Percentiles rank a stretch among this genome's conserved stretches.
Conservation (phyloP, 139 green algal species). For the Chlorella sp. region DNA sequence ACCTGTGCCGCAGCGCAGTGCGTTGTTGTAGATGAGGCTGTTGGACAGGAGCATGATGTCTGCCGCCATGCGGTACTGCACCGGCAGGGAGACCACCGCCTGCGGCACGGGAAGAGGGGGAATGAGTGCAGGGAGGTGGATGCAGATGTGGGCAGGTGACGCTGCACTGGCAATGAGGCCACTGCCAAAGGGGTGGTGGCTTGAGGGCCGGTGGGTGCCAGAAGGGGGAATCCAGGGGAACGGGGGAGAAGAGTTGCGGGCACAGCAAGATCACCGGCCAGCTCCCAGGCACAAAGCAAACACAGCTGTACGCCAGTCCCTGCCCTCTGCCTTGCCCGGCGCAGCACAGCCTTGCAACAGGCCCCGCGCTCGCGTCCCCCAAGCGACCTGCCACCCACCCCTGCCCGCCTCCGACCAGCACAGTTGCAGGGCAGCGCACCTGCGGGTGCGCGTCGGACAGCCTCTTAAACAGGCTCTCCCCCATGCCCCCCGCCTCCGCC, state of each 20-base stretch:
- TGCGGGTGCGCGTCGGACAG: conserved; percentile 87
- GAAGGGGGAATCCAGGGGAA: neutral
- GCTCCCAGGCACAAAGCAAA: too few relatives aligned
- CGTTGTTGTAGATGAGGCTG: conserved; percentile 83
- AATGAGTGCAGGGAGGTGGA: neutral
- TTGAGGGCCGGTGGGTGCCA: neutral
- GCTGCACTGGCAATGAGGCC: conserved; percentile 80
- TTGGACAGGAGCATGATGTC: conserved; percentile 91
- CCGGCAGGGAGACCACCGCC: conserved; percentile 66
- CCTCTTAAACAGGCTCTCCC: conserved; percentile 80
- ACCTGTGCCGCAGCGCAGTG: conserved; percentile 70
- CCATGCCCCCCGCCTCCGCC: conserved; percentile 75
- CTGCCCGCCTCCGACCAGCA: neutral
- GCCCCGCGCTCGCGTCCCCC: neutral
- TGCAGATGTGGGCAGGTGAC: conserved; percentile 79
- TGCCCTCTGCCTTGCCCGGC: neutral
- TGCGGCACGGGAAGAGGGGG: conserved; percentile 19
- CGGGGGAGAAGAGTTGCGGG: neutral
- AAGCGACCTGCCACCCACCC: too few relatives aligned
- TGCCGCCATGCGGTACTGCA: conserved; percentile 95
- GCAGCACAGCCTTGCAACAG: neutral
- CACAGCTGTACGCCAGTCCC: too few relatives aligned
- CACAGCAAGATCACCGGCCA: neutral
- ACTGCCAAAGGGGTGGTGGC: conserved; percentile 41
- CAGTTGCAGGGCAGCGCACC: conserved; percentile 33